Conservation (phyloP, 805 yeast species). For the Schizosaccharomyces osmophilus region DNA sequence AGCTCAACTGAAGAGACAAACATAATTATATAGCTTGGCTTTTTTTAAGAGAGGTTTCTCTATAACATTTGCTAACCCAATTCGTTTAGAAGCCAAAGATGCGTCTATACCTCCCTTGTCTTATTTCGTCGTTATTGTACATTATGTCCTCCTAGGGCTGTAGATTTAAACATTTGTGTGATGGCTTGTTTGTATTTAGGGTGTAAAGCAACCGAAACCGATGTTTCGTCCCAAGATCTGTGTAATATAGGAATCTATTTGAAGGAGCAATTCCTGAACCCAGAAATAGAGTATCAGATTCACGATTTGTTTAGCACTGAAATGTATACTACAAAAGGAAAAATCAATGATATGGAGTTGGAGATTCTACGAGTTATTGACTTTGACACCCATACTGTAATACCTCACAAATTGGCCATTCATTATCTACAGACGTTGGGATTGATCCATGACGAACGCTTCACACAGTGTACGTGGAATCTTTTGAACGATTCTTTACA, state of each 20-base stretch:
- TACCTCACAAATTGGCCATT: background rate
- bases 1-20: background rate
- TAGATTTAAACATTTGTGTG: background rate
- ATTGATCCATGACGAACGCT: background rate
- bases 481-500: background rate
- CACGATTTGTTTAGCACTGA: background rate
- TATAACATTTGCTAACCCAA: background rate
- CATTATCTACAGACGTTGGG: background rate
- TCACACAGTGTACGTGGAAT: background rate
- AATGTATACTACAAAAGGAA: background rate
- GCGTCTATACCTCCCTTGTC: background rate
- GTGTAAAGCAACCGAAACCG: background rate
- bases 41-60: background rate
- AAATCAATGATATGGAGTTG: background rate
- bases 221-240: background rate
- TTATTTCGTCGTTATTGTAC: background rate
- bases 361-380: background rate
- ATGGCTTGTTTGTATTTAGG: background rate
- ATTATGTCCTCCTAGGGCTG: background rate
- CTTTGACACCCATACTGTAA: background rate
- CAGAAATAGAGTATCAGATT: background rate
- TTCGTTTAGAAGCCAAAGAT: background rate
- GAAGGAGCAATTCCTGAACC: background rate
- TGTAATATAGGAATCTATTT: background rate
- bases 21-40: background rate